phyloP scores from a whole-genome alignment of 257 asterid species.

The Vinca minor region DNA sequence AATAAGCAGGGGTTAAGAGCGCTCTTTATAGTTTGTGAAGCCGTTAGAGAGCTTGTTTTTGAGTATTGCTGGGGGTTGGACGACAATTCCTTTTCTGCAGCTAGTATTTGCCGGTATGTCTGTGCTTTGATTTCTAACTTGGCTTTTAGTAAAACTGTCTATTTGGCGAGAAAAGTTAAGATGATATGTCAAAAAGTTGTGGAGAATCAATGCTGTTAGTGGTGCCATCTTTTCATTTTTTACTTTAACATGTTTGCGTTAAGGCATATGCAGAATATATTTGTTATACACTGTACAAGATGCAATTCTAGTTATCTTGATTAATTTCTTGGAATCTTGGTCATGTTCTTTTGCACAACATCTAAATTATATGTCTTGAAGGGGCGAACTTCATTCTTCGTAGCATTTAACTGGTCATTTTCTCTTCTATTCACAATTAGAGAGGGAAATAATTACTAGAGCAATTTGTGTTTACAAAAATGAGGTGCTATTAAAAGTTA shows the following conservation, averaged over 20 bases:
- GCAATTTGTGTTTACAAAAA: background rate
- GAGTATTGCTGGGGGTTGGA: conserved; percentile 91
- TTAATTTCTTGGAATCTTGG: background rate
- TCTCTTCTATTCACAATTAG: background rate
- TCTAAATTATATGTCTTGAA: background rate
- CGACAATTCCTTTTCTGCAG: conserved; percentile 40
- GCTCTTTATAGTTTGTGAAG: conserved; percentile 53
- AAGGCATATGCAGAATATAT: background rate
- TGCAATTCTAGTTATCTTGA: background rate
- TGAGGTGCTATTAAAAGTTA: too few relatives aligned
- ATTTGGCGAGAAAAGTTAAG: background rate
- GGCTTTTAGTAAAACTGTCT: background rate
- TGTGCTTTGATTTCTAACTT: background rate
- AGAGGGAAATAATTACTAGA: background rate
- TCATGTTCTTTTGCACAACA: background rate
- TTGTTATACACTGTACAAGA: background rate
- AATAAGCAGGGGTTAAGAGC: conserved; percentile 52
- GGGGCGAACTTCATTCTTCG: background rate
- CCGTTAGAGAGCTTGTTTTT: conserved; percentile 41
- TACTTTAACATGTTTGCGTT: background rate
- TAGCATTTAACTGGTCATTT: background rate
- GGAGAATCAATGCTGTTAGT: background rate
- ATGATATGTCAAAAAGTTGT: background rate
- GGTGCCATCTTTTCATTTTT: background rate
- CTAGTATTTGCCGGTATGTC: conserved; percentile 49